A percentile compares a stretch with the other conserved stretches of the same genome.
These are phyloP conservation scores for Nymphaea colorata DNA, from an alignment of 164 flowering plant species.

Conservation along the genomic window DNA sequence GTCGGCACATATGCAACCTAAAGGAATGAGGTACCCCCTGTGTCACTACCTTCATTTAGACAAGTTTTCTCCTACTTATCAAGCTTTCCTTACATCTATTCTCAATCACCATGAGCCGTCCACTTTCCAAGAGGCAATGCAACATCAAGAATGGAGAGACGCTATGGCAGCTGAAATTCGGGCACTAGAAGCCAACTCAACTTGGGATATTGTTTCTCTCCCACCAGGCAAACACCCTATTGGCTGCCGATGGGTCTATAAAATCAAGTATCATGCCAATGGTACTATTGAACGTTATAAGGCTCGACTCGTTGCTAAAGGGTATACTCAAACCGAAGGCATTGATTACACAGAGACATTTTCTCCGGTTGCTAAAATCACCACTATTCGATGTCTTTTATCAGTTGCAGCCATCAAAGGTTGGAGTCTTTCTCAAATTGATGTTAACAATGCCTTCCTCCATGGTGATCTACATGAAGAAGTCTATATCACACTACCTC, in stretches of 20 bases:
- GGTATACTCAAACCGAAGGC: not conserved
- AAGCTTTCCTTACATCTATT: not conserved
- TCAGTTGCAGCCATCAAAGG: not conserved
- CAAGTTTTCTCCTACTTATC: not conserved
- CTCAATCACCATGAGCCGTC: not conserved
- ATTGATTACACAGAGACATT: not conserved
- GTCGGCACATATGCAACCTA: too few species aligned
- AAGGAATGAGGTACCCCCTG: too few species aligned
- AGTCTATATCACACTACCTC: not conserved
- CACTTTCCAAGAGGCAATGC: not conserved
- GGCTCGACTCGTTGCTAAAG: not conserved
- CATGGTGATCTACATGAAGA: constrained; percentile 1
- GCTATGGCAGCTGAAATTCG: not conserved
- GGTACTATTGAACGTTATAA: not conserved
- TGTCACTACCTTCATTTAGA: not conserved
- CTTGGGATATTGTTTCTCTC: not conserved
- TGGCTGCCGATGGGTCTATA: constrained; percentile 3
- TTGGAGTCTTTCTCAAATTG: not conserved
- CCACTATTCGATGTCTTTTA: not conserved
- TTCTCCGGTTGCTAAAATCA: not conserved
- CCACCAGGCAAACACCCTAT: not conserved
- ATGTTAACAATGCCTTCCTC: constrained; percentile 1
- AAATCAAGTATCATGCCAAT: not conserved
- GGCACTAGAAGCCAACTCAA: not conserved
- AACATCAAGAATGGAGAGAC: not conserved